Evolutionary conservation across 805 yeast genomes (phyloP).

Genomic region (Trichomonascus vanleenenianus): DNA sequence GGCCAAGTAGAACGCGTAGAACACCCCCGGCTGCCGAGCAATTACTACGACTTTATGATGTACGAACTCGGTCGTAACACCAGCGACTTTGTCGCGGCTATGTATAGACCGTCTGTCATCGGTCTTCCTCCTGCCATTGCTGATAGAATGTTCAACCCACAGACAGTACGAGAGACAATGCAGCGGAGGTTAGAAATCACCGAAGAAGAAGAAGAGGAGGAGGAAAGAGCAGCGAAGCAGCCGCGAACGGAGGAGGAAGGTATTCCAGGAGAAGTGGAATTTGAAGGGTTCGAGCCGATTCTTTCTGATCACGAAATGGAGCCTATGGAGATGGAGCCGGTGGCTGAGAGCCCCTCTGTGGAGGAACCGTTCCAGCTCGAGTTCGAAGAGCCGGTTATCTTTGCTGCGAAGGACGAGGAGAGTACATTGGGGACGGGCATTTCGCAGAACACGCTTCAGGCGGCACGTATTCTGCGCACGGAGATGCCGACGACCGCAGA

Average conservation of each 20-base stretch:
- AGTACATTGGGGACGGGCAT: conserved; percentile 19
- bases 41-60: neutral
- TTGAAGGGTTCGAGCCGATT: conserved; percentile 3
- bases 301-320: conserved; percentile 14
- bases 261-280: conserved; percentile 2
- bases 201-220: conserved; percentile 1
- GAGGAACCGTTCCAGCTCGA: no score
- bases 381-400: conserved; percentile 2
- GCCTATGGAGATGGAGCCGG: neutral
- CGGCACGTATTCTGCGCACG: conserved; percentile 36
- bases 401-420: conserved; percentile 1
- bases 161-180: neutral
- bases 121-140: neutral
- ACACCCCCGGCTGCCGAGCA: neutral
- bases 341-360: neutral
- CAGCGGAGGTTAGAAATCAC: no score
- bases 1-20: neutral
- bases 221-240: neutral
- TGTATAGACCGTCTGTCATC: neutral
- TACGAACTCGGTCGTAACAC: neutral
- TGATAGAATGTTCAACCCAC: neutral
- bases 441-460: conserved; percentile 44
- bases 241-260: neutral
- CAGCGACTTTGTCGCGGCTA: neutral
- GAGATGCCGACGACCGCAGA: conserved; percentile 10